These are phyloP conservation scores for Trichosporon ovoides DNA, from an alignment of 1,284 basidiomycete species.

Conservation along the genomic window DNA sequence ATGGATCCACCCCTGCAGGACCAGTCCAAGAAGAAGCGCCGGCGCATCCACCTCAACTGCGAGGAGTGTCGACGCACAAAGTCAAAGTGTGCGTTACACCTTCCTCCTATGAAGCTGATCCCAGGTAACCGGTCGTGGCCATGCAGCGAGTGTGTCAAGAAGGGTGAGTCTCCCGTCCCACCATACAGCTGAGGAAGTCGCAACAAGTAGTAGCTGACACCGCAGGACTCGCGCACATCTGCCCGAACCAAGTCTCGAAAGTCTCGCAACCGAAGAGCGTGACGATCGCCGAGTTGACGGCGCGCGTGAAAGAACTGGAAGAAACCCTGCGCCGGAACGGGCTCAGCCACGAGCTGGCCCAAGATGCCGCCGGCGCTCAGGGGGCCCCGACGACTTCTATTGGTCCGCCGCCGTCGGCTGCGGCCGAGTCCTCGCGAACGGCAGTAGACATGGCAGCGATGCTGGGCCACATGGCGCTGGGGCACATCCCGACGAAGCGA, in stretches of 20 bases:
- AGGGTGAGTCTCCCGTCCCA: slow-evolving; percentile 12
- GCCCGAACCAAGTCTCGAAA: slow-evolving; percentile 20
- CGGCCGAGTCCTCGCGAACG: not conserved
- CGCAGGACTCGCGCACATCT: slow-evolving; percentile 17
- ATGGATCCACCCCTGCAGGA: slow-evolving; percentile 5
- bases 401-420: not conserved
- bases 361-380: not conserved
- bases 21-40: slow-evolving; percentile 14
- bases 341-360: slow-evolving; percentile 10
- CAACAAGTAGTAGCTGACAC: not conserved
- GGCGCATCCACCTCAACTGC: slow-evolving; percentile 22
- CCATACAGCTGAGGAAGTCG: no score
- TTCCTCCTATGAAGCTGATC: not conserved
- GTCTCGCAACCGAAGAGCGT: slow-evolving; percentile 16
- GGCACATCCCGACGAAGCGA: slow-evolving; percentile 12
- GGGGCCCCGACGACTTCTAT: no score
- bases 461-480: slow-evolving; percentile 19
- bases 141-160: slow-evolving; percentile 23
- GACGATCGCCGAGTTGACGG: slow-evolving; percentile 18
- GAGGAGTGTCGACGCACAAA: slow-evolving; percentile 22
- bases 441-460: slow-evolving; percentile 21
- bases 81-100: slow-evolving; percentile 17
- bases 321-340: slow-evolving; percentile 13
- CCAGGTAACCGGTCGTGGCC: slow-evolving; percentile 19
- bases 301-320: slow-evolving; percentile 17